Evolutionary conservation across 805 yeast species (phyloP).

Genomic region (Saturnispora serradocipensis): DNA sequence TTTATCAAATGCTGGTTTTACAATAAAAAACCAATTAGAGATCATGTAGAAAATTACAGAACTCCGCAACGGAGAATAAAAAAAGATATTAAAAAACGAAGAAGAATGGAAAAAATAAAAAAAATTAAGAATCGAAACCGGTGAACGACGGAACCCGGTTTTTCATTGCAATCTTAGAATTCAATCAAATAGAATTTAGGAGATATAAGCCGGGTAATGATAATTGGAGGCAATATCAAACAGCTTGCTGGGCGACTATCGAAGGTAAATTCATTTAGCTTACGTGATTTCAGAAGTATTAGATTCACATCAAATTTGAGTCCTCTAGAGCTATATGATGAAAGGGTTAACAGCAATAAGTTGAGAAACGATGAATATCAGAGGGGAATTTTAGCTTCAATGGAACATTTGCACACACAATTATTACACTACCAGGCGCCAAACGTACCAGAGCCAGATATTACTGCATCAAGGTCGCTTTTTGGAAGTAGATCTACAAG

Average conservation of each 20-base stretch:
- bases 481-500: not conserved
- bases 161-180: not conserved
- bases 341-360: conserved; percentile 29
- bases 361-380: conserved; percentile 74
- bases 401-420: conserved; percentile 50
- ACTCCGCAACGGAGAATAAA: not conserved
- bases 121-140: not conserved
- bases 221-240: not conserved
- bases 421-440: conserved; percentile 57
- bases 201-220: not conserved
- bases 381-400: conserved; percentile 54
- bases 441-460: conserved; percentile 41
- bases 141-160: not conserved
- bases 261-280: not conserved
- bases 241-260: not conserved
- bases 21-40: not conserved
- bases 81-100: not conserved
- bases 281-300: not conserved
- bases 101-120: not conserved
- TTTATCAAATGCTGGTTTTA: not conserved
- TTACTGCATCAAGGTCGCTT: conserved; percentile 17
- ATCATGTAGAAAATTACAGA: not conserved
- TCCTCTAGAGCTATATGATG: conserved; percentile 25
- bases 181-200: not conserved
- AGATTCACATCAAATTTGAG: conserved; percentile 12